Base-by-base conservation (phyloP, 83 land plant species). In the Diphasiastrum complanatum region DNA sequence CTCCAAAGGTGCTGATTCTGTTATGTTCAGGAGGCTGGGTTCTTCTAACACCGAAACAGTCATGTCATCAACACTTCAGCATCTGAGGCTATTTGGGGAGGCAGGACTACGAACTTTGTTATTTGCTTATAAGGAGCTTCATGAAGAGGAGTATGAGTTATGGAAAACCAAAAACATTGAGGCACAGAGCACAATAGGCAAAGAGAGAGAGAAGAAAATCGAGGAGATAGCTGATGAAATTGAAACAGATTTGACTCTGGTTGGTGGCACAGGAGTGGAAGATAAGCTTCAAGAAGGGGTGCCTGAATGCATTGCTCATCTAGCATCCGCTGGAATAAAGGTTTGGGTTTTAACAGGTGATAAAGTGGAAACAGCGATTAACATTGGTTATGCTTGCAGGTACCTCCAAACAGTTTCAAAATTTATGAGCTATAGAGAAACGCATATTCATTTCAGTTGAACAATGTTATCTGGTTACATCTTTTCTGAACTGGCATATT, bases 301-400 rank as follows among this genome's bases (percentile, higher is more conserved):
- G 30, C 82, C 84, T 23, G 78, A 78, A 63, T 55, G 78, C 24
- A 78, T 81, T 48, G 69, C 67, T 65, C 82, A 74, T 23, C 66
- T 81, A 1, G 84, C 78, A 49, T 71, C 45, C 48, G 84, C 84
- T 43, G 84, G 84, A 30, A 81, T 81, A 18, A 81, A 81, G 27
- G 67, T 81, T 33, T 81, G 84, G 84, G 84, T 81, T 10, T 61
- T 81, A 48, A 81, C 82, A 33, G 84, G 84, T 33, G 84, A 81
- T 46, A 81, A 81, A 66, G 75, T 81, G 81, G 83, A 80, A 63
- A 80, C 82, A 45, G 83, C 83, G 6, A 78, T 80, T 34, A 80
- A 78, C 71, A 78, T 81, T 38, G 84, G 84, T 65, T 78, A 81
- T 63, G 69, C 64, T 11, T 78, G 53, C 66, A 68, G 69, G 69